Conservation (phyloP, 2,329 filamentous ascomycete species). For the Dactylonectria macrodidyma region DNA sequence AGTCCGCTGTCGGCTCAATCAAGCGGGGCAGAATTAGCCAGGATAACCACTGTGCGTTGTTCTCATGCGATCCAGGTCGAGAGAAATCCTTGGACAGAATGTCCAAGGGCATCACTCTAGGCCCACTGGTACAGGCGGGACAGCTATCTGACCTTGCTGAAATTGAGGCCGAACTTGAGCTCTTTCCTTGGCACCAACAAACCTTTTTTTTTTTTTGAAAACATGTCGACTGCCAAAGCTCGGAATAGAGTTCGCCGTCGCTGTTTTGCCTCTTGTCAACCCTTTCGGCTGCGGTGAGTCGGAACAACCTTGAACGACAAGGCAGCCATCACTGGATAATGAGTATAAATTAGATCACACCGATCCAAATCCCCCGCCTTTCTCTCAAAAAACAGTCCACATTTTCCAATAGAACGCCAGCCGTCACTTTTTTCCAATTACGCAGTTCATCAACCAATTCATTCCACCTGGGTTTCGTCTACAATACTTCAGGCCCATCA, state of each 20-base stretch:
- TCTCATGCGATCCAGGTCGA: too few species aligned
- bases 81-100: too few species aligned
- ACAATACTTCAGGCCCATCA: neutral
- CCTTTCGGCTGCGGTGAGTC: neutral
- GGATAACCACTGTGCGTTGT: too few species aligned
- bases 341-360: slow-evolving; percentile 1
- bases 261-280: neutral
- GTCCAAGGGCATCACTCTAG: too few species aligned
- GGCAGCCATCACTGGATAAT: neutral
- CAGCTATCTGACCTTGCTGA: too few species aligned
- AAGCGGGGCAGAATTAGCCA: too few species aligned
- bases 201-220: too few species aligned
- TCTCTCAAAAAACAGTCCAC: neutral
- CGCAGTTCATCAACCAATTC: neutral
- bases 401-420: neutral
- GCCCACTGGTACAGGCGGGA: too few species aligned
- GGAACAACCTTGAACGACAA: neutral
- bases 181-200: too few species aligned
- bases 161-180: too few species aligned
- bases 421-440: neutral
- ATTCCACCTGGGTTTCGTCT: neutral
- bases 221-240: neutral
- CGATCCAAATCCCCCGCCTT: neutral
- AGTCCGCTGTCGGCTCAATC: too few species aligned
- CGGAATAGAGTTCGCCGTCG: neutral